Evolutionary conservation across 2,329 filamentous ascomycete genomes (phyloP).

Genomic region (Apiospora malaysiana): DNA sequence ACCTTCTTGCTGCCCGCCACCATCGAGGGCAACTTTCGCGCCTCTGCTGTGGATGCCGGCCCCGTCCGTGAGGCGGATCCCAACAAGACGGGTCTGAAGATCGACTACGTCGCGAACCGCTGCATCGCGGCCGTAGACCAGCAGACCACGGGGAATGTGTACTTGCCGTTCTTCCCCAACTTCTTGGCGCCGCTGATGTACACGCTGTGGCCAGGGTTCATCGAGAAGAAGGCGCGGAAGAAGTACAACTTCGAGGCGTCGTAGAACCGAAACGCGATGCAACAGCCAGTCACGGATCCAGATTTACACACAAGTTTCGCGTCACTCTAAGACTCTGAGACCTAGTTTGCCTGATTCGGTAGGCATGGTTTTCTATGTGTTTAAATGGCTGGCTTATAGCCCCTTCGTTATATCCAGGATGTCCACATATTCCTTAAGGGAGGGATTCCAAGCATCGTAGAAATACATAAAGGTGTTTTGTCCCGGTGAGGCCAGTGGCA

Average conservation of each 20-base stretch:
- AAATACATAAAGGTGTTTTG: not conserved
- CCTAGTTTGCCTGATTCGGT: not conserved
- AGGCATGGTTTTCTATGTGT: not conserved
- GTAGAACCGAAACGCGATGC: not conserved
- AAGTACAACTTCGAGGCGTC: conserved; percentile 38
- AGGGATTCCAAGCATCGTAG: not conserved
- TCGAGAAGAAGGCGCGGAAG: conserved; percentile 38
- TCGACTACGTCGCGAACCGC: conserved; percentile 37
- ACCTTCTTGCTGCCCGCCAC: conserved; percentile 39
- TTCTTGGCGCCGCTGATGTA: conserved; percentile 38
- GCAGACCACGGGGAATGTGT: conserved; percentile 33
- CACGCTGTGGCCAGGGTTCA: conserved; percentile 38
- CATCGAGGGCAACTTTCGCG: conserved; percentile 43
- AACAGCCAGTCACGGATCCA: not conserved
- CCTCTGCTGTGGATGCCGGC: conserved; percentile 40
- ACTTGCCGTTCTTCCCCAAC: conserved; percentile 41
- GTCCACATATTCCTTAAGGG: not conserved
- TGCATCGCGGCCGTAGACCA: conserved; percentile 39
- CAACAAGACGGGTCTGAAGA: conserved; percentile 39
- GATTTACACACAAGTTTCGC: not conserved
- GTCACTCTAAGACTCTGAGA: not conserved
- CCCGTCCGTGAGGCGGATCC: conserved; percentile 32
- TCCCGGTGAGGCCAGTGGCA: not conserved
- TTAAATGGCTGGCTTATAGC: not conserved
- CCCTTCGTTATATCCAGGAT: not conserved